These are phyloP conservation scores for Leptosphaerulina australis DNA, from an alignment of 2,329 filamentous ascomycete genomes.

Conservation along the genomic window DNA sequence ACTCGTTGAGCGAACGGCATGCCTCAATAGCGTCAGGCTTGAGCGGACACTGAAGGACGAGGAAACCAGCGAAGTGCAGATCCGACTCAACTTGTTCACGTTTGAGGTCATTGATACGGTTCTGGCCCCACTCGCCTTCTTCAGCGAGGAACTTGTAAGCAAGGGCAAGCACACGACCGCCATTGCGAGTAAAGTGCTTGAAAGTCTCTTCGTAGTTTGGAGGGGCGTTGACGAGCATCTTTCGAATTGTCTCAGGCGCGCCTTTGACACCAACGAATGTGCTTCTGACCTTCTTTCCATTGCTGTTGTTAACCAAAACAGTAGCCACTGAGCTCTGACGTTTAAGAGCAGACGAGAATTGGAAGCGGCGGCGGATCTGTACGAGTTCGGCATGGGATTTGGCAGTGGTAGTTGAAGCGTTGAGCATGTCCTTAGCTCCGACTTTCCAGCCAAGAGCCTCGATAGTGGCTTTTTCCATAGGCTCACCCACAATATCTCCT, in stretches of 20 bases:
- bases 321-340: slow-evolving; percentile 93
- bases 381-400: slow-evolving; percentile 71
- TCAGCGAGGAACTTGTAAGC: slow-evolving; percentile 89
- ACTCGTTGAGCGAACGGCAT: slow-evolving; percentile 97
- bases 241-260: slow-evolving; percentile 94
- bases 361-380: slow-evolving; percentile 95
- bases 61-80: slow-evolving; percentile 89
- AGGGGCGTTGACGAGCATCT: slow-evolving; percentile 84
- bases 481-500: slow-evolving; percentile 95
- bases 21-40: slow-evolving; percentile 96
- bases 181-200: slow-evolving; percentile 97
- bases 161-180: slow-evolving; percentile 89
- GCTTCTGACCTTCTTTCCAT: slow-evolving; percentile 75
- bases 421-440: slow-evolving; percentile 85
- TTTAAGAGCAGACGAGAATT: slow-evolving; percentile 96
- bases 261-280: slow-evolving; percentile 97
- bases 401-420: slow-evolving; percentile 65
- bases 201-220: slow-evolving; percentile 95
- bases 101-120: slow-evolving; percentile 90
- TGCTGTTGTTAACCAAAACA: slow-evolving; percentile 72
- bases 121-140: slow-evolving; percentile 80
- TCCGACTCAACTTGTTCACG: slow-evolving; percentile 88
- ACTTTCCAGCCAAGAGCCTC: slow-evolving; percentile 88
- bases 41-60: slow-evolving; percentile 91
- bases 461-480: slow-evolving; percentile 98